These are phyloP conservation scores for Akanthomyces uredinophilus DNA, from an alignment of 2,329 filamentous ascomycete species.

Conservation along the genomic window DNA sequence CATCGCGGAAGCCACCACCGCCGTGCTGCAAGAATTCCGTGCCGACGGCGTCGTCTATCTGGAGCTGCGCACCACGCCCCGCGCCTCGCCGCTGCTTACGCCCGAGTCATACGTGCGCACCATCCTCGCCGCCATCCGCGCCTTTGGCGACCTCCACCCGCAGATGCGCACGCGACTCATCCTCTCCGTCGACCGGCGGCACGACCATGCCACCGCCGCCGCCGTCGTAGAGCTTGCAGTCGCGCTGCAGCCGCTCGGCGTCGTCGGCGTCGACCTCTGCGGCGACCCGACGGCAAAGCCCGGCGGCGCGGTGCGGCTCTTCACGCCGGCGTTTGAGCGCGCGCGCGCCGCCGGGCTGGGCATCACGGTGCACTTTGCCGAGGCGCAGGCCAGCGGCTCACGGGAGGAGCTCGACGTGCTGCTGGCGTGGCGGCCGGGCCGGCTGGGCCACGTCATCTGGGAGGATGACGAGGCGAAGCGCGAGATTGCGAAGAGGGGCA, in stretches of 20 bases:
- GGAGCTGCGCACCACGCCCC: slow-evolving; percentile 75
- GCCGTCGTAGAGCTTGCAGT: slow-evolving; percentile 60
- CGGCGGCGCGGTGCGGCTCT: slow-evolving; percentile 54
- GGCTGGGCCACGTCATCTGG: slow-evolving; percentile 76
- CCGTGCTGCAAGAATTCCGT: slow-evolving; percentile 62
- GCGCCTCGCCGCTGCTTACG: slow-evolving; percentile 54
- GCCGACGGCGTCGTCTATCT: slow-evolving; percentile 70
- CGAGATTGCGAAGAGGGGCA: slow-evolving; percentile 44
- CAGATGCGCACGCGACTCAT: slow-evolving; percentile 61
- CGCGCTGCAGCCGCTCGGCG: slow-evolving; percentile 44
- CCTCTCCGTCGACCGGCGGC: slow-evolving; percentile 67
- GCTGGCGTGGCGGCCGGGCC: slow-evolving; percentile 59
- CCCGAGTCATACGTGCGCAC: slow-evolving; percentile 60
- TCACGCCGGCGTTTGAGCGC: slow-evolving; percentile 52
- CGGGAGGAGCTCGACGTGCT: slow-evolving; percentile 58
- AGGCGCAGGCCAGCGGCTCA: slow-evolving; percentile 53
- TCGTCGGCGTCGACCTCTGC: slow-evolving; percentile 75
- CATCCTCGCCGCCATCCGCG: slow-evolving; percentile 59
- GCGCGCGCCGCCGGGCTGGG: slow-evolving; percentile 53
- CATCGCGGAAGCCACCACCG: slow-evolving; percentile 56
- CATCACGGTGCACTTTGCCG: slow-evolving; percentile 75
- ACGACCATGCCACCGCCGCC: slow-evolving; percentile 53
- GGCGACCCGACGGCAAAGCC: slow-evolving; percentile 57
- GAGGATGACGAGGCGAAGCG: slow-evolving; percentile 56
- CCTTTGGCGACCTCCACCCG: slow-evolving; percentile 34